Evolutionary conservation across 345 rosid genomes (phyloP).

Genomic region (Hibiscus mutabilis): DNA sequence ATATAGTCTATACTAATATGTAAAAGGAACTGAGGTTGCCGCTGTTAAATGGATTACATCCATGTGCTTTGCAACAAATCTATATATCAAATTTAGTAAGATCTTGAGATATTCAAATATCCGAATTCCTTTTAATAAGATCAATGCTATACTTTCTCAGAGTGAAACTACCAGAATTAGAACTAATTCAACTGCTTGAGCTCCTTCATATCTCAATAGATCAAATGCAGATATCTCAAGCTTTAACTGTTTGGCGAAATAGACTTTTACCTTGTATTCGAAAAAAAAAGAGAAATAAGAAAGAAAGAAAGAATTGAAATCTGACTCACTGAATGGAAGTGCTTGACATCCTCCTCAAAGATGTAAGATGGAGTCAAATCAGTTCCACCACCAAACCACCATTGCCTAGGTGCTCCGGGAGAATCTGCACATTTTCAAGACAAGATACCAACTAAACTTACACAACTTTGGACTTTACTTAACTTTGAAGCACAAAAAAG

Average conservation of each 20-base stretch:
- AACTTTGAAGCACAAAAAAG: neutral
- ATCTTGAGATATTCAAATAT: neutral
- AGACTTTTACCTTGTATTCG: neutral
- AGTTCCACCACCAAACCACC: conserved; percentile 99
- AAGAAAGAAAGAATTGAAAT: neutral
- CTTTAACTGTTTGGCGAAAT: neutral
- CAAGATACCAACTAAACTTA: neutral
- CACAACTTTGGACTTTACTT: too few species aligned
- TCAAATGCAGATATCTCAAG: neutral
- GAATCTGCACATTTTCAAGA: conserved; percentile 38
- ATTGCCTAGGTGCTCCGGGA: conserved; percentile 96
- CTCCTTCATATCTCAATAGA: neutral
- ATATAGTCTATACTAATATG: neutral
- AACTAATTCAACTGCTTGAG: neutral
- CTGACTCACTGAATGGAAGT: conserved; percentile 70
- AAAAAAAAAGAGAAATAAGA: neutral
- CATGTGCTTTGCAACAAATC: neutral
- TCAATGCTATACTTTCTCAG: neutral
- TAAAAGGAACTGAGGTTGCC: too few species aligned
- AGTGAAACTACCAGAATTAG: neutral
- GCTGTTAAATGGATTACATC: neutral
- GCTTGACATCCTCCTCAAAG: conserved; percentile 93
- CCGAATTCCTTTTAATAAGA: neutral
- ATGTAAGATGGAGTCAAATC: conserved; percentile 97
- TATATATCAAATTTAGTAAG: neutral